Conservation (phyloP, 2,329 filamentous ascomycete genomes). For the Leptographium galeiforme region DNA sequence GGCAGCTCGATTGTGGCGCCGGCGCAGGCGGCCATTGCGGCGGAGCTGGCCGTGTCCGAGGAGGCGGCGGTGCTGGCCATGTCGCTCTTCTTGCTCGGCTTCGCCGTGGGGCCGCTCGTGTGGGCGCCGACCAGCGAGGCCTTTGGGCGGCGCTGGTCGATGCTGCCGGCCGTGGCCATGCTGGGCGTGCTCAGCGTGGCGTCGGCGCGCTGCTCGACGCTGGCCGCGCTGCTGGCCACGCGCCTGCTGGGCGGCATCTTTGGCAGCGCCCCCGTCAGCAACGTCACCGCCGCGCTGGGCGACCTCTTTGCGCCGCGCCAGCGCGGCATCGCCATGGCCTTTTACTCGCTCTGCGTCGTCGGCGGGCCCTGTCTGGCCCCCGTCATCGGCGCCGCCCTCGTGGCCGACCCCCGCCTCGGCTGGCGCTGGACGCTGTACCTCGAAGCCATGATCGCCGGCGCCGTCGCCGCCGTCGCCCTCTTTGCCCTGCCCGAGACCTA, state of each 20-base stretch:
- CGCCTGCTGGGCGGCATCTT: conserved; percentile 54
- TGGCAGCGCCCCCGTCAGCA: conserved; percentile 50
- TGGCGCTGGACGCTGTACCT: conserved; percentile 18
- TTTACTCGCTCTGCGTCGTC: conserved; percentile 24
- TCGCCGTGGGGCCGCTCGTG: conserved; percentile 24
- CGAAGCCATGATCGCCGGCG: conserved; percentile 13
- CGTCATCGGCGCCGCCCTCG: conserved; percentile 25
- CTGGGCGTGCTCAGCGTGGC: conserved; percentile 32
- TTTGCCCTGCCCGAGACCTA: conserved; percentile 20
- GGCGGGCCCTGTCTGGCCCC: conserved; percentile 27
- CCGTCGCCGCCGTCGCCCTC: conserved; percentile 12
- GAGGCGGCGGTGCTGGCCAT: conserved; percentile 31
- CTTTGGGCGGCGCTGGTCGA: conserved; percentile 28
- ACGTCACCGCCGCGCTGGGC: conserved; percentile 48
- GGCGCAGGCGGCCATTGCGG: conserved; percentile 26
- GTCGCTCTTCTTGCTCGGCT: conserved; percentile 29
- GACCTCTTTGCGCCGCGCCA: conserved; percentile 45
- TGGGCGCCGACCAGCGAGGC: conserved; percentile 30
- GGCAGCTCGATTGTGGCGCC: conserved; percentile 37
- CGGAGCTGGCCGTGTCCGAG: conserved; percentile 25
- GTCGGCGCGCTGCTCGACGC: conserved; percentile 28
- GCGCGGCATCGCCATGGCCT: conserved; percentile 38
- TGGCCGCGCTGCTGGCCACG: conserved; percentile 46
- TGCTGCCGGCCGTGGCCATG: conserved; percentile 27
- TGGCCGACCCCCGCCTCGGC: conserved; percentile 12